Conservation (phyloP, 2,329 filamentous ascomycete genomes). For the Mycosphaerella arachidis region DNA sequence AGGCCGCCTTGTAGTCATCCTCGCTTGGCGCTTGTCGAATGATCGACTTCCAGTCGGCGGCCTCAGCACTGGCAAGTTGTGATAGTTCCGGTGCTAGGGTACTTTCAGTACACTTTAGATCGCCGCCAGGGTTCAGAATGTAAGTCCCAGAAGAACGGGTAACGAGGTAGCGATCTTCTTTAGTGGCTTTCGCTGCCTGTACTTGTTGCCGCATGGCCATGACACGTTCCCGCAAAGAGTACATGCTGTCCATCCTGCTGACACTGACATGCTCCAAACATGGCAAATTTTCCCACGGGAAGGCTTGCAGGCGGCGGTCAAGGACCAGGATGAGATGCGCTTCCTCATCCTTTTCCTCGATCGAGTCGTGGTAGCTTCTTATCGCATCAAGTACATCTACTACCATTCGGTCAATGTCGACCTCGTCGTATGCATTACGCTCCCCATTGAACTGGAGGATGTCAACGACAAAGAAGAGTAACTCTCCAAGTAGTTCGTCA, state of each 20-base stretch:
- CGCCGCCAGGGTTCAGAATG: slow-evolving; percentile 83
- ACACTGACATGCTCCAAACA: slow-evolving; percentile 76
- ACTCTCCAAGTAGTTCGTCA: slow-evolving; percentile 83
- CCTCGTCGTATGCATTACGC: slow-evolving; percentile 92
- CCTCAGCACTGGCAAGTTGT: slow-evolving; percentile 28
- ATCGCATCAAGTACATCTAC: slow-evolving; percentile 84
- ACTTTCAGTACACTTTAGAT: slow-evolving; percentile 73
- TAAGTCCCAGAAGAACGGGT: slow-evolving; percentile 60
- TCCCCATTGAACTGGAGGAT: slow-evolving; percentile 96
- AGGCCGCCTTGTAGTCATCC: slow-evolving; percentile 65
- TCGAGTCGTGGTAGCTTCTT: slow-evolving; percentile 64
- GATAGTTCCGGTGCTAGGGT: slow-evolving; percentile 67
- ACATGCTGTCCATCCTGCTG: slow-evolving; percentile 82
- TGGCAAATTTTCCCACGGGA: slow-evolving; percentile 94
- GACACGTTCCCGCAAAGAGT: slow-evolving; percentile 73
- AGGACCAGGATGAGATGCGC: slow-evolving; percentile 82
- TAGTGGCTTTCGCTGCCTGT: not conserved
- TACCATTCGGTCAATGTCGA: slow-evolving; percentile 89
- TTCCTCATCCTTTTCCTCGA: slow-evolving; percentile 31
- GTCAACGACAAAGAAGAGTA: slow-evolving; percentile 94
- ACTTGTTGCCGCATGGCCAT: slow-evolving; percentile 46
- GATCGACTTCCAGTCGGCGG: slow-evolving; percentile 60
- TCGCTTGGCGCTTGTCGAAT: slow-evolving; percentile 68
- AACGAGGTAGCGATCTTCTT: slow-evolving; percentile 40
- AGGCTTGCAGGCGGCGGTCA: slow-evolving; percentile 83